Evolutionary conservation across 345 rosid genomes (phyloP), one percentile per base, ranked within the genome.

Genomic region (Noccaea caerulescens): DNA sequence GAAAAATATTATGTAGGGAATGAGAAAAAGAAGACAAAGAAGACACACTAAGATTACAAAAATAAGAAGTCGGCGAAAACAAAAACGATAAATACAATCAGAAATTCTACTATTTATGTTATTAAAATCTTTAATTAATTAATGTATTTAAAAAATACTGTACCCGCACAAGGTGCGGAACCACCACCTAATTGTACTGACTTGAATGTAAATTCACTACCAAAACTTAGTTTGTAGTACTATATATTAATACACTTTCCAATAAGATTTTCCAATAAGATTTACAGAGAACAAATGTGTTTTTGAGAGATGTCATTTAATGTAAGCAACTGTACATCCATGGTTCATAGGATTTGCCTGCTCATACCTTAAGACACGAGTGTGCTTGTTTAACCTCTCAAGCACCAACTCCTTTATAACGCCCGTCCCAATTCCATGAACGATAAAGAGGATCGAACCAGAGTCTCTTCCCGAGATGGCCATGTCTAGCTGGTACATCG

Each of bases 251-350:
- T n/a, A n/a, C n/a, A n/a, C n/a, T n/a, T n/a, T n/a, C n/a, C n/a
- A n/a, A n/a, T n/a, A n/a, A n/a, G n/a, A n/a, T n/a, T n/a, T n/a
- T n/a, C n/a, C n/a, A n/a, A n/a, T n/a, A 16, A 60, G 39, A 39
- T 50, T 41, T 41, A 61, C 61, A 71, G 13, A 60, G 11, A 70
- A 39, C 11, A 57, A 3, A 27, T 27, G 30, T 9, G 43, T 58
- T 38, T 71, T 0, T 60, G 32, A 54, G 20, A 36, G n/a, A 38
- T 41, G 11, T 88, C 80, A 93, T 45, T 83, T 91, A 72, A 93
- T 86, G 76, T 85, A 91, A 54, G 90, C 97, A 76, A 91, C 91
- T 55, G 96, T 93, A 77, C 97, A 89, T 12, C 96, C 98, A 77
- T 85, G 82, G 80, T 91, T 91, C 80, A 81, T 69, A 30, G 94